phyloP scores from a whole-genome alignment of 176 grass and related monocot genomes.

The Juncus effusus region DNA sequence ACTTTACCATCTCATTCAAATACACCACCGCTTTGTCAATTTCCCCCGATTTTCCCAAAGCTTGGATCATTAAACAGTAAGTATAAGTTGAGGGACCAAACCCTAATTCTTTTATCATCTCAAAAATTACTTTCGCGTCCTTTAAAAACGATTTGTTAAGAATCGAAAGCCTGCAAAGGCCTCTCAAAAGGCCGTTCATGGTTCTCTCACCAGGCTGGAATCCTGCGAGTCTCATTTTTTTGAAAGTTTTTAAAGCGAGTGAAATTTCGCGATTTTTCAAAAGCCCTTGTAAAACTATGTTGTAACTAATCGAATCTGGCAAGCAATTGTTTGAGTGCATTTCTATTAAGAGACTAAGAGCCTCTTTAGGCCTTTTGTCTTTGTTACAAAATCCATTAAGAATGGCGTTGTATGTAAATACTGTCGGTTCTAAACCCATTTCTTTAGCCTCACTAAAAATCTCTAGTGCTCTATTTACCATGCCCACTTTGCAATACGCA shows the following conservation, averaged over 20 bases:
- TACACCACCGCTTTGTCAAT: slow-evolving; percentile 54
- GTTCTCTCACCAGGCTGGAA: slow-evolving; percentile 52
- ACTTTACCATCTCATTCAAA: slow-evolving; percentile 62
- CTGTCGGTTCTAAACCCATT: slow-evolving; percentile 46
- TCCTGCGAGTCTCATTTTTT: slow-evolving; percentile 54
- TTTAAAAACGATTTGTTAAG: slow-evolving; percentile 31
- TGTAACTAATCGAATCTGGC: slow-evolving; percentile 60
- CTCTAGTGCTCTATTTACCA: slow-evolving; percentile 48
- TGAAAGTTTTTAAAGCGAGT: slow-evolving; percentile 57
- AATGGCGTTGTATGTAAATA: slow-evolving; percentile 74
- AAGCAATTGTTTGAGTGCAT: slow-evolving; percentile 38
- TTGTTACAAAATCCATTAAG: slow-evolving; percentile 76
- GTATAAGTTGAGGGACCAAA: slow-evolving; percentile 65
- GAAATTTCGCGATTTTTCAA: slow-evolving; percentile 46
- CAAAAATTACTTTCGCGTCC: slow-evolving; percentile 55
- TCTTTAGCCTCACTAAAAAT: slow-evolving; percentile 47
- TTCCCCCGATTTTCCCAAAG: slow-evolving; percentile 67
- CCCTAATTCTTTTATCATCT: slow-evolving; percentile 31
- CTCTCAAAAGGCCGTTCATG: slow-evolving; percentile 66
- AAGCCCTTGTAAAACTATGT: slow-evolving; percentile 60
- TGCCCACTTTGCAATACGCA: slow-evolving; percentile 77
- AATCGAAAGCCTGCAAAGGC: slow-evolving; percentile 56
- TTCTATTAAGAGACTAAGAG: slow-evolving; percentile 54
- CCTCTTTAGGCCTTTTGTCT: slow-evolving; percentile 50
- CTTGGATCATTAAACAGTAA: slow-evolving; percentile 86